Evolutionary conservation across 495 filamentous ascomycete genomes (phyloP).

Genomic region (Penicillium longicatenatum): DNA sequence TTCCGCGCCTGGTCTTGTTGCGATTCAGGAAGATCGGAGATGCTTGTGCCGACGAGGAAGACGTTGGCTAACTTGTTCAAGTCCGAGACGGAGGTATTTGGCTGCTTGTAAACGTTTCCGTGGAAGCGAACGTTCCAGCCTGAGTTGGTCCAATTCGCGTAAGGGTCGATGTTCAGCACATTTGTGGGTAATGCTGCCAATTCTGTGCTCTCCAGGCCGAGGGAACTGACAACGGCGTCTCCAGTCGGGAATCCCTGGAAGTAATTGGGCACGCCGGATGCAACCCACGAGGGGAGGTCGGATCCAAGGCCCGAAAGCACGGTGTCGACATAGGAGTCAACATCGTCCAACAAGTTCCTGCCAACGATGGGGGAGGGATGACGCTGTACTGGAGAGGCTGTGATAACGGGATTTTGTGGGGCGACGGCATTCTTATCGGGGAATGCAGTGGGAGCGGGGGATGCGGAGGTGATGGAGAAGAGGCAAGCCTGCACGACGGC

Average conservation of each 20-base stretch:
- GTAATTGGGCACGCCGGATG: slow-evolving; percentile 64
- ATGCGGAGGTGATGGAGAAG: slow-evolving; percentile 16
- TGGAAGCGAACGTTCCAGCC: slow-evolving; percentile 78
- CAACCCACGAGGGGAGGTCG: slow-evolving; percentile 60
- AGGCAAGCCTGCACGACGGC: slow-evolving; percentile 15
- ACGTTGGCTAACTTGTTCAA: slow-evolving; percentile 67
- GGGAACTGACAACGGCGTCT: slow-evolving; percentile 54
- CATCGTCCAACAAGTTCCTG: slow-evolving; percentile 46
- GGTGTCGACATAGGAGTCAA: slow-evolving; percentile 45
- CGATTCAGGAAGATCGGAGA: slow-evolving; percentile 57
- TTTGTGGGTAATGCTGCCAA: slow-evolving; percentile 64
- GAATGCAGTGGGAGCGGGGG: slow-evolving; percentile 25
- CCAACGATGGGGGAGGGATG: slow-evolving; percentile 22
- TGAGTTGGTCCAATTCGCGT: slow-evolving; percentile 75
- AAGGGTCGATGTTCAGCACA: slow-evolving; percentile 73
- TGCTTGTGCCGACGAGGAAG: slow-evolving; percentile 65
- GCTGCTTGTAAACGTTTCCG: slow-evolving; percentile 78
- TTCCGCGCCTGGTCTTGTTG: slow-evolving; percentile 70
- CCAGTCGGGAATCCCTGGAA: slow-evolving; percentile 70
- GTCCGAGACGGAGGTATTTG: slow-evolving; percentile 60
- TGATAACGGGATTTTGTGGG: slow-evolving; percentile 20
- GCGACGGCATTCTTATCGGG: slow-evolving; percentile 7
- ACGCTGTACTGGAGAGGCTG: slow-evolving; percentile 21
- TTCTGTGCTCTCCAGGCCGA: slow-evolving; percentile 59
- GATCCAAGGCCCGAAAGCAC: slow-evolving; percentile 46